Evolutionary conservation across 768 basidiomycete species (phyloP).

Genomic region (Infundibulicybe gibba): DNA sequence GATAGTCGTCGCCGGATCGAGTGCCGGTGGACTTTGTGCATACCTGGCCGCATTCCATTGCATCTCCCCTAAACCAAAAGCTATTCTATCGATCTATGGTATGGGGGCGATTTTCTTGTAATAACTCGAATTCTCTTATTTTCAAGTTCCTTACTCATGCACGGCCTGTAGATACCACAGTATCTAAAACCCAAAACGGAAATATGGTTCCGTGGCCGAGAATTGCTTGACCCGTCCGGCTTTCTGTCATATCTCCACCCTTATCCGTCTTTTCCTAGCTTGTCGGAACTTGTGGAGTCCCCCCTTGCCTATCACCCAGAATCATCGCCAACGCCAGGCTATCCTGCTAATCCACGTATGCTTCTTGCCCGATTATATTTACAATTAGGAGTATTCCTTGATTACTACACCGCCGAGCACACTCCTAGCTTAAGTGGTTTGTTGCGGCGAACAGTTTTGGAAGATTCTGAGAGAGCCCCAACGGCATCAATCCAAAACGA

Average conservation of each 20-base stretch:
- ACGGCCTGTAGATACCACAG: slow-evolving; percentile 38
- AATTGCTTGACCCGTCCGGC: slow-evolving; percentile 45
- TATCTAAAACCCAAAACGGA: slow-evolving; percentile 43
- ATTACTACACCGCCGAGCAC: slow-evolving; percentile 54
- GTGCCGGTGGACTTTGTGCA: slow-evolving; percentile 62
- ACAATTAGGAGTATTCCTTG: slow-evolving; percentile 53
- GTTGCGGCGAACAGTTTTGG: slow-evolving; percentile 21
- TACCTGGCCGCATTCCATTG: slow-evolving; percentile 58
- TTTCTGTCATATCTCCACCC: slow-evolving; percentile 49
- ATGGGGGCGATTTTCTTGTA: slow-evolving; percentile 59
- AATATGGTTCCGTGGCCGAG: slow-evolving; percentile 52
- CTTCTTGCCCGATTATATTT: slow-evolving; percentile 51
- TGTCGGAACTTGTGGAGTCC: slow-evolving; percentile 34
- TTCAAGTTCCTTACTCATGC: background rate
- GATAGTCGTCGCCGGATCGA: slow-evolving; percentile 53
- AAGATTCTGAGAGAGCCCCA: slow-evolving; percentile 9
- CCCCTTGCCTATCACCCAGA: slow-evolving; percentile 41
- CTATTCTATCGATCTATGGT: slow-evolving; percentile 55
- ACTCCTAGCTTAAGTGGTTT: slow-evolving; percentile 41
- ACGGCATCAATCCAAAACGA: background rate
- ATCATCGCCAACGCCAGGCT: slow-evolving; percentile 47
- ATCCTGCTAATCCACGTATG: slow-evolving; percentile 63
- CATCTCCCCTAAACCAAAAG: slow-evolving; percentile 44
- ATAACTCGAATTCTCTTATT: background rate
- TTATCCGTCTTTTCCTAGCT: slow-evolving; percentile 15